Evolutionary conservation across 192 early-diverging fungal species (phyloP), one percentile per base, ranked within the genome.

Genomic region (Coemansia sp.): DNA sequence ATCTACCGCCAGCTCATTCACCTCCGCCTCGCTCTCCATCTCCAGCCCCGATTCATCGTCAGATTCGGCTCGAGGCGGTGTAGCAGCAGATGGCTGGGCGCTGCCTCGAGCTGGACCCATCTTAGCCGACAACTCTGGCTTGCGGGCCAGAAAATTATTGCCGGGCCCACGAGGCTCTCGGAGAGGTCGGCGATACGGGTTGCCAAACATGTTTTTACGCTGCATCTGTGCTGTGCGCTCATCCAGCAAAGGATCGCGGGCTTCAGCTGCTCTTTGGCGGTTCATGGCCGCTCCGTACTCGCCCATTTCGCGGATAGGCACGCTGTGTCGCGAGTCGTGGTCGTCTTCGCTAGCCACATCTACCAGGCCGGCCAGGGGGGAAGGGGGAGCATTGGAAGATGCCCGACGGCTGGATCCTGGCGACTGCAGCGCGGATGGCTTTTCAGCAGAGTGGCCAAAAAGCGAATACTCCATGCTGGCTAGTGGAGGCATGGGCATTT

Each of bases 221-320:
- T 79, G 73, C 54, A 72, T 73, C 13, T 78, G 59, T 0, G 65
- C 76, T 2, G 70, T 72, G 12, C 87, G 86, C 54, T 89, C 89
- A 42, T 85, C 83, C 35, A 84, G 59, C 33, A 86, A 63, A 9
- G 89, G 87, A 52, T 87, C 83, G 43, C 88, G 73, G 13, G 86
- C 69, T 23, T 79, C 82, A 10, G 81, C 73, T 28, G 72, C 65
- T 20, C 76, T 79, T 31, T 72, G 53, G 8, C 75, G 66, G n/a
- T 70, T 59, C 82, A 87, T 86, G 12, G 73, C 72, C 10, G 80
- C 67, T 3, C 74, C 70, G 54, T 88, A 88, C 40, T 86, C 81
- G 30, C 86, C 84, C 88, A 89, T 89, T 47, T 82, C 78, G 16
- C 82, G 81, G 9, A 89, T 89, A 0, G 89, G 84, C 45, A 87